A percentile compares a stretch with the other conserved stretches of the same genome.
Conservation (phyloP, 305 asterid genomes). For the Rubia occidens region DNA sequence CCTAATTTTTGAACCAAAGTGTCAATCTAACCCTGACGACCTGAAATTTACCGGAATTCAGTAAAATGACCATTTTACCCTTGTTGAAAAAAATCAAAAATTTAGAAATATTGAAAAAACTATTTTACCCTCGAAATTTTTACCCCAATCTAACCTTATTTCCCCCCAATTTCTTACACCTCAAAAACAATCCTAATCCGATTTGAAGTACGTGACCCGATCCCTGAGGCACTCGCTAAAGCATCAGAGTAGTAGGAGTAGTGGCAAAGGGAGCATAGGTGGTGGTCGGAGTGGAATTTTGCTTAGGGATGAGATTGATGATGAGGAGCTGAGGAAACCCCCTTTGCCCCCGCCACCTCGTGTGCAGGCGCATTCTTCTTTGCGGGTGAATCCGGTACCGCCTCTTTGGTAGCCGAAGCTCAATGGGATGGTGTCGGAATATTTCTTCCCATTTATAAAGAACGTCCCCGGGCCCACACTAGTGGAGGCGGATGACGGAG, state of each 20-base stretch:
- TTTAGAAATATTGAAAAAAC: no score
- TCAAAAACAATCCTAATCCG: no score
- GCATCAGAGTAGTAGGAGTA: constrained; percentile 49
- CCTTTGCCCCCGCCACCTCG: constrained; percentile 20
- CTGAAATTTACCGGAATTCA: no score
- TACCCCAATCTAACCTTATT: no score
- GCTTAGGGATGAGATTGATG: constrained; percentile 28
- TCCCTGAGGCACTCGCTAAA: constrained; percentile 54
- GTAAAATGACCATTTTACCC: no score
- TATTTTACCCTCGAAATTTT: no score
- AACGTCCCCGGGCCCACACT: constrained; percentile 59
- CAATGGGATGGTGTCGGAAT: constrained; percentile 38
- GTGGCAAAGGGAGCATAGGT: constrained; percentile 30
- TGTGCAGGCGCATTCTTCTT: constrained; percentile 21
- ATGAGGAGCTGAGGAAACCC: constrained; percentile 38
- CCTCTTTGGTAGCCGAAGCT: constrained; percentile 36
- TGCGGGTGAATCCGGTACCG: constrained; percentile 26
- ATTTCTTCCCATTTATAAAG: constrained; percentile 49
- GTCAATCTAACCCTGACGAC: no score
- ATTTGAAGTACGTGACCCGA: no score
- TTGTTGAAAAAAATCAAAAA: no score
- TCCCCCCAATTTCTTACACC: no score
- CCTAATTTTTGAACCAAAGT: no score
- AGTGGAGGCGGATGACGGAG: constrained; percentile 54
- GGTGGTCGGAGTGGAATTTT: no score